Evolutionary conservation across 495 filamentous ascomycete species (phyloP).

Genomic region (Penicillium bialowiezense): DNA sequence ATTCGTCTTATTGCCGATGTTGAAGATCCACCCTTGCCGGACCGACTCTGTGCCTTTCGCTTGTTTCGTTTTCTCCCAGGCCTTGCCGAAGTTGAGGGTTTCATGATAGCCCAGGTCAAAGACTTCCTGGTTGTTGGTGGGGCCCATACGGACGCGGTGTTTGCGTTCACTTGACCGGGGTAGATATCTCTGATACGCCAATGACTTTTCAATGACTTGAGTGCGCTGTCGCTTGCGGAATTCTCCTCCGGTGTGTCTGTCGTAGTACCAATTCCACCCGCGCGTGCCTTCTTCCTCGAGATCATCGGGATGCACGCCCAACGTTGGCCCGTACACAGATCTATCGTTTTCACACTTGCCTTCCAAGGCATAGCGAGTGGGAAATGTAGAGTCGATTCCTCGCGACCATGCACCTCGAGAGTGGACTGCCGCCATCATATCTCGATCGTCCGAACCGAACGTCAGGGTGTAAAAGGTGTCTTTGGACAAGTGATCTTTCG

Average conservation of each 20-base stretch:
- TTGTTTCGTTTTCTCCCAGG: constrained; percentile 35
- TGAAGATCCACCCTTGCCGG: constrained; percentile 57
- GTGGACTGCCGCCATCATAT: constrained; percentile 42
- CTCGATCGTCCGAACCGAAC: constrained; percentile 46
- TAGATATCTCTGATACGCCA: constrained; percentile 38
- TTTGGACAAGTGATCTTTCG: constrained; percentile 40
- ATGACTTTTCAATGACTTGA: constrained; percentile 26
- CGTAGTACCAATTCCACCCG: constrained; percentile 59
- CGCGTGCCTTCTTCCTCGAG: constrained; percentile 39
- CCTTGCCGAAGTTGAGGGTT: constrained; percentile 39
- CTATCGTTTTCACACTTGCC: constrained; percentile 20
- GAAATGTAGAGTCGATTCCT: constrained; percentile 48
- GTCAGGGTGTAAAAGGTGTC: constrained; percentile 32
- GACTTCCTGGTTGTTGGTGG: constrained; percentile 38
- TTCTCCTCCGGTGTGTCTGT: constrained; percentile 28
- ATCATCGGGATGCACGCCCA: constrained; percentile 38
- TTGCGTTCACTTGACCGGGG: constrained; percentile 25
- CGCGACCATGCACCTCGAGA: constrained; percentile 47
- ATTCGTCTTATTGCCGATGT: constrained; percentile 50
- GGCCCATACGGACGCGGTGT: constrained; percentile 53
- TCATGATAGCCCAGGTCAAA: constrained; percentile 41
- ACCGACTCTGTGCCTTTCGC: constrained; percentile 14
- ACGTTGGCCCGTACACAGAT: constrained; percentile 41
- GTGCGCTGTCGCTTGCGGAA: constrained; percentile 40
- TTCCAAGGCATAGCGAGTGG: constrained; percentile 38